Evolutionary conservation across 1,139 yeast species (phyloP).

Genomic region (Tardiomyces depauwii): DNA sequence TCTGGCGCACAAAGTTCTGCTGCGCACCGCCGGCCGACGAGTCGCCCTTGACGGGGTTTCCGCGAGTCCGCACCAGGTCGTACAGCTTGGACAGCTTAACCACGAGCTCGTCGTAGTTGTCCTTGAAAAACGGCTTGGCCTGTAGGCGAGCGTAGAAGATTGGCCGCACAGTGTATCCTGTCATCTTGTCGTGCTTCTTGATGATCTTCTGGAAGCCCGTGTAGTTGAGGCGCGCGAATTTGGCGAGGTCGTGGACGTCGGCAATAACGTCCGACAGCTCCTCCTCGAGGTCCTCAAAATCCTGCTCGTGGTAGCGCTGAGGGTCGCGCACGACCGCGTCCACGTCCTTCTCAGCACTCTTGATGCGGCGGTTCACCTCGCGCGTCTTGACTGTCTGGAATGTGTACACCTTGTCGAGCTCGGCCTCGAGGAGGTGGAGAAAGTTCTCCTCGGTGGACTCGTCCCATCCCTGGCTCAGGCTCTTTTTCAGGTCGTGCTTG

Average conservation of each 20-base stretch:
- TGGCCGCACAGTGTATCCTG: constrained; percentile 75
- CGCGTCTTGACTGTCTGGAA: constrained; percentile 81
- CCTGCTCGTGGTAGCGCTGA: constrained; percentile 46
- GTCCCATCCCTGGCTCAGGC: constrained; percentile 54
- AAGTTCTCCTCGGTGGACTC: constrained; percentile 73
- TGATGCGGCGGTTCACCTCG: constrained; percentile 73
- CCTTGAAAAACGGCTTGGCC: constrained; percentile 90
- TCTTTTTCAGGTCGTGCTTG: constrained; percentile 66
- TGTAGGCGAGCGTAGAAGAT: constrained; percentile 87
- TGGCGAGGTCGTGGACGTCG: constrained; percentile 93
- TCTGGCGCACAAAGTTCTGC: constrained; percentile 96
- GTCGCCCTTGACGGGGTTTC: constrained; percentile 90
- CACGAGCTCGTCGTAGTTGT: constrained; percentile 79
- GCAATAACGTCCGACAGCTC: constrained; percentile 90
- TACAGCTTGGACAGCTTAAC: constrained; percentile 83
- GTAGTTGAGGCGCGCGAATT: constrained; percentile 82
- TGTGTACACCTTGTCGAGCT: constrained; percentile 81
- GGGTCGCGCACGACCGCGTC: constrained; percentile 42
- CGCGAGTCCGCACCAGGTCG: constrained; percentile 89
- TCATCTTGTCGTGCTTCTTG: constrained; percentile 90
- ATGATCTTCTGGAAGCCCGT: constrained; percentile 94
- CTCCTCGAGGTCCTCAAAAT: constrained; percentile 82
- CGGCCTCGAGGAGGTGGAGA: constrained; percentile 60
- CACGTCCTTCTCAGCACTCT: constrained; percentile 64
- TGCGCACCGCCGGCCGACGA: constrained; percentile 94